A percentile compares a stretch with the other conserved stretches of the same genome.
Conservation (phyloP, 2,329 filamentous ascomycete genomes). For the Penicillium janthinellum region DNA sequence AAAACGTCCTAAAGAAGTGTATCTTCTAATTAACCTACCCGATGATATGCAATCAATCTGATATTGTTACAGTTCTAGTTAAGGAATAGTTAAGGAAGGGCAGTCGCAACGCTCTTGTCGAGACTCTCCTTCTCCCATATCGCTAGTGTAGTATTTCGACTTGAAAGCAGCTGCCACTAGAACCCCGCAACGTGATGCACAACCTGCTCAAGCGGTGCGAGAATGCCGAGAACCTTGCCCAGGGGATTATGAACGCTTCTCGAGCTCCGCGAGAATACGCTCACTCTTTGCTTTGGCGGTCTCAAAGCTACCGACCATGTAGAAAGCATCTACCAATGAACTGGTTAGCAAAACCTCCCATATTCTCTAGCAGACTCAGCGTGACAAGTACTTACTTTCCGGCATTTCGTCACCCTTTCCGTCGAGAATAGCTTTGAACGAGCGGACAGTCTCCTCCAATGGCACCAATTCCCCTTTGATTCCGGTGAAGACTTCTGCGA, state of each 20-base stretch:
- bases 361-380: too few relatives aligned
- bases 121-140: too few relatives aligned
- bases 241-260: slow-evolving; percentile 38
- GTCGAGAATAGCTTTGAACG: not conserved
- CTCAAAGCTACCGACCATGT: slow-evolving; percentile 97
- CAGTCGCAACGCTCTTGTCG: too few relatives aligned
- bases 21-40: too few relatives aligned
- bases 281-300: slow-evolving; percentile 95
- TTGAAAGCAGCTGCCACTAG: too few relatives aligned
- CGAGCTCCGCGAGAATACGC: slow-evolving; percentile 98
- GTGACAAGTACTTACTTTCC: not conserved
- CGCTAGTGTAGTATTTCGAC: too few relatives aligned
- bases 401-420: not conserved
- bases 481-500: slow-evolving; percentile 68
- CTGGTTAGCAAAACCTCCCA: not conserved
- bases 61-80: too few relatives aligned
- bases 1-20: too few relatives aligned
- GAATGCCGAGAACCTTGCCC: not conserved
- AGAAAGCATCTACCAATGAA: slow-evolving; percentile 56
- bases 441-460: slow-evolving; percentile 63
- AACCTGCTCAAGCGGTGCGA: not conserved
- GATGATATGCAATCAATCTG: too few relatives aligned
- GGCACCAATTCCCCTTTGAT: slow-evolving; percentile 97
- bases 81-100: too few relatives aligned
- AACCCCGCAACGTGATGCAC: too few relatives aligned